These are phyloP conservation scores for Diplogelasinospora grovesii DNA, from an alignment of 495 filamentous ascomycete genomes.

Conservation along the genomic window DNA sequence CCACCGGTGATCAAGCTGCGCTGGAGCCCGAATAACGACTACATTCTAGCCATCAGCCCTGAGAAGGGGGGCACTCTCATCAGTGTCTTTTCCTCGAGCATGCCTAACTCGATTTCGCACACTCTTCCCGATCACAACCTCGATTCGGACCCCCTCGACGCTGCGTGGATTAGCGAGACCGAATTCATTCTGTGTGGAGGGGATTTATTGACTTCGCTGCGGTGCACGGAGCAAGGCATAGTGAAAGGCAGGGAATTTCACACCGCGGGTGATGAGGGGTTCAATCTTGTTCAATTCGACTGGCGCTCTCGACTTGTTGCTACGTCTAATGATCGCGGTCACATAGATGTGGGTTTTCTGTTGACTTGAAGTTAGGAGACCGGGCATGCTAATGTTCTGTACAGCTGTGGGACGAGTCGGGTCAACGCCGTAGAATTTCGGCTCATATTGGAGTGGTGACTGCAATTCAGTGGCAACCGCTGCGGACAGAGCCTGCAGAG, in stretches of 20 bases:
- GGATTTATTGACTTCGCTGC: constrained; percentile 38
- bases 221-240: constrained; percentile 32
- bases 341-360: constrained; percentile 40
- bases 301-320: constrained; percentile 37
- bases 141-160: constrained; percentile 43
- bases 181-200: constrained; percentile 56
- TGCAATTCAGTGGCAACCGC: constrained; percentile 46
- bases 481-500: constrained; percentile 25
- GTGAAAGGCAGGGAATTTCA: constrained; percentile 31
- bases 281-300: constrained; percentile 46
- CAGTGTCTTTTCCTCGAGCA: constrained; percentile 42
- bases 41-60: constrained; percentile 50
- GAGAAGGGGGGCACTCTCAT: constrained; percentile 41
- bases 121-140: constrained; percentile 40
- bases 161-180: constrained; percentile 51
- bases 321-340: constrained; percentile 44
- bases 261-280: constrained; percentile 34
- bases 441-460: constrained; percentile 45
- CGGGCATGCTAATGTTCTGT: constrained; percentile 2
- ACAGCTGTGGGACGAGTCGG: constrained; percentile 45
- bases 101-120: constrained; percentile 32
- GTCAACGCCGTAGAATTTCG: constrained; percentile 37
- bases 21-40: constrained; percentile 52
- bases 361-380: no score
- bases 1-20: constrained; percentile 51